phyloP scores from a whole-genome alignment of 73 alveolate genomes.

The Uronychia binucleata region DNA sequence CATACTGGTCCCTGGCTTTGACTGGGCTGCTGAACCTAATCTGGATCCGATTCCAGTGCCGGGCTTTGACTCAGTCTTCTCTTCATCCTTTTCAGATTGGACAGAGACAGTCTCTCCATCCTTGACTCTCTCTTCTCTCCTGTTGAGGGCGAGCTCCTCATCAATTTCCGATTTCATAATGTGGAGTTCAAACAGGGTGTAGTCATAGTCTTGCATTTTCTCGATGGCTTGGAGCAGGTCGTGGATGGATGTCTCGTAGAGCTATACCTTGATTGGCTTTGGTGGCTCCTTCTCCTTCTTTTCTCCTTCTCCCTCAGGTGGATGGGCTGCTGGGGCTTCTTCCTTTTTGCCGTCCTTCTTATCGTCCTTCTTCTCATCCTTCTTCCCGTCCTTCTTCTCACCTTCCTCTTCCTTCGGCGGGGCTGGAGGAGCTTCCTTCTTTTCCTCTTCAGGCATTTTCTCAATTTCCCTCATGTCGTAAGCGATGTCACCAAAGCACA shows the following conservation, averaged over 20 bases:
- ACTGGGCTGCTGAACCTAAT: slow-evolving; percentile 42
- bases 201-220: slow-evolving; percentile 87
- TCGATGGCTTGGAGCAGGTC: slow-evolving; percentile 88
- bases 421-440: slow-evolving; percentile 70
- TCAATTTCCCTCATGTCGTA: slow-evolving; percentile 68
- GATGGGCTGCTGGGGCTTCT: too few species aligned
- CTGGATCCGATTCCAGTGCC: not conserved
- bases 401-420: slow-evolving; percentile 78
- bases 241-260: slow-evolving; percentile 86
- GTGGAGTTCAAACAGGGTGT: slow-evolving; percentile 82
- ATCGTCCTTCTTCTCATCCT: slow-evolving; percentile 54
- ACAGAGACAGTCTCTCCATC: slow-evolving; percentile 6
- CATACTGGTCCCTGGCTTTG: slow-evolving; percentile 58
- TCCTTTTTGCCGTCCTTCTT: slow-evolving; percentile 48
- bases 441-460: slow-evolving; percentile 85
- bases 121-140: slow-evolving; percentile 39
- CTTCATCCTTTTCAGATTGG: too few species aligned
- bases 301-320: slow-evolving; percentile 79
- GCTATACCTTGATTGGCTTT: slow-evolving; percentile 85
- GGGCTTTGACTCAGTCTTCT: not conserved
- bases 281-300: slow-evolving; percentile 82
- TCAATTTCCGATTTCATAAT: slow-evolving; percentile 24
- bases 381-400: slow-evolving; percentile 64
- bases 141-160: too few species aligned
- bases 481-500: slow-evolving; percentile 95